phyloP scores from a whole-genome alignment of 192 early-diverging fungal species.

The Gamsiella multidivaricata region DNA sequence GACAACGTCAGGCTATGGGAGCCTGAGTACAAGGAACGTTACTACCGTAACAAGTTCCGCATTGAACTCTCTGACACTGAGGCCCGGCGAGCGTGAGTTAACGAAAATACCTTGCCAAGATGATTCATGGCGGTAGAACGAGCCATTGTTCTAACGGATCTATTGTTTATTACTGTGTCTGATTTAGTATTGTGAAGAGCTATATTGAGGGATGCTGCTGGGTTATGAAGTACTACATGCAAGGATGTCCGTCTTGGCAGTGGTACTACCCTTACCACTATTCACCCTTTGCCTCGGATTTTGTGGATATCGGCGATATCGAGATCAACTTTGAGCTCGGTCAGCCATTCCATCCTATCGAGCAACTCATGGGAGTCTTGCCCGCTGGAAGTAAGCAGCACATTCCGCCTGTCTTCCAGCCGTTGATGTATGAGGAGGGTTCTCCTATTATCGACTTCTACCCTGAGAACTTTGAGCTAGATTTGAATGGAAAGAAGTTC shows the following conservation, averaged over 20 bases:
- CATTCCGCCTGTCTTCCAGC: constrained; percentile 73
- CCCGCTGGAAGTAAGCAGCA: constrained; percentile 80
- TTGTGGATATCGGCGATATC: constrained; percentile 78
- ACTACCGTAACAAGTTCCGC: constrained; percentile 76
- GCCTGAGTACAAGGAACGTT: constrained; percentile 78
- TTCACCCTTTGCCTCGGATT: constrained; percentile 88
- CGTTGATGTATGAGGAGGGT: constrained; percentile 82
- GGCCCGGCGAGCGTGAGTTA: constrained; percentile 64
- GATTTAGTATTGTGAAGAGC: constrained; percentile 67
- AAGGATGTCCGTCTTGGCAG: constrained; percentile 85
- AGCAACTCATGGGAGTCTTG: constrained; percentile 97
- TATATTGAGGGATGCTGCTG: constrained; percentile 97
- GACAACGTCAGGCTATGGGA: constrained; percentile 80
- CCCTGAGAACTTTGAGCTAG: constrained; percentile 85
- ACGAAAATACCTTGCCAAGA: not conserved
- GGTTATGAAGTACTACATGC: constrained; percentile 96
- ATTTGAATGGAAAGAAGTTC: constrained; percentile 90
- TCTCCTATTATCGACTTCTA: constrained; percentile 98
- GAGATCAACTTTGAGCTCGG: constrained; percentile 85
- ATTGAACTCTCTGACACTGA: constrained; percentile 68
- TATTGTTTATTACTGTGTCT: not conserved
- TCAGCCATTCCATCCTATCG: constrained; percentile 88
- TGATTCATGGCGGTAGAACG: no score
- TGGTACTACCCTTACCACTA: constrained; percentile 99
- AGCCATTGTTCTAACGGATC: not conserved